These are phyloP conservation scores for Hortiboletus campestris DNA, from an alignment of 768 basidiomycete species.

Conservation along the genomic window DNA sequence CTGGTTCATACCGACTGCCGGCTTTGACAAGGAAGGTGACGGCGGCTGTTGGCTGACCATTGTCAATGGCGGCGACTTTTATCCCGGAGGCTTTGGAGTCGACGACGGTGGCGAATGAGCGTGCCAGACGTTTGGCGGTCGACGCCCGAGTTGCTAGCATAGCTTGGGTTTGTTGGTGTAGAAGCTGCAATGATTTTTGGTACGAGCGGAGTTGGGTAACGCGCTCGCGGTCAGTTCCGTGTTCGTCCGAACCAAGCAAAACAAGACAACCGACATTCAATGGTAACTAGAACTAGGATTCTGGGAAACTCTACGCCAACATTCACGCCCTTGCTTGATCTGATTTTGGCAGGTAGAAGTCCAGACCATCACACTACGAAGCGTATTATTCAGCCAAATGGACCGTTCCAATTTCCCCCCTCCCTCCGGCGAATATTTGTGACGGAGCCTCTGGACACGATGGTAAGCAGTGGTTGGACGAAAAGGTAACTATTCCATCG, in stretches of 20 bases:
- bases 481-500: too few species aligned
- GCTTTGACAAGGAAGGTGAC: constrained; percentile 92
- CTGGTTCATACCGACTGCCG: constrained; percentile 84
- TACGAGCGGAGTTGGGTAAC: constrained; percentile 26
- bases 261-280: too few species aligned
- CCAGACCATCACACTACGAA: too few species aligned
- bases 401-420: too few species aligned
- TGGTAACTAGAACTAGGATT: too few species aligned
- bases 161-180: constrained; percentile 17
- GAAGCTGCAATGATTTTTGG: constrained; percentile 10
- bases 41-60: constrained; percentile 77
- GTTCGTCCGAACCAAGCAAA: constrained; percentile 19
- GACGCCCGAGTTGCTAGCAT: constrained; percentile 67
- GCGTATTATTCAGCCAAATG: too few species aligned
- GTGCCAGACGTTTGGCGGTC: constrained; percentile 56
- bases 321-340: too few species aligned
- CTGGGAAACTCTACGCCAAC: too few species aligned
- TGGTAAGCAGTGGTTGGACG: too few species aligned
- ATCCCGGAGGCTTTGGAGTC: constrained; percentile 63
- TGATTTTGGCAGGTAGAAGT: too few species aligned
- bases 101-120: constrained; percentile 80
- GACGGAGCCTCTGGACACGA: too few species aligned
- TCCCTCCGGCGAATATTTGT: too few species aligned
- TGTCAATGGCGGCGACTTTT: constrained; percentile 84
- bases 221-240: constrained; percentile 20